These are phyloP conservation scores for Solanum medicagineum DNA, from an alignment of 257 asterid species.

Conservation along the genomic window DNA sequence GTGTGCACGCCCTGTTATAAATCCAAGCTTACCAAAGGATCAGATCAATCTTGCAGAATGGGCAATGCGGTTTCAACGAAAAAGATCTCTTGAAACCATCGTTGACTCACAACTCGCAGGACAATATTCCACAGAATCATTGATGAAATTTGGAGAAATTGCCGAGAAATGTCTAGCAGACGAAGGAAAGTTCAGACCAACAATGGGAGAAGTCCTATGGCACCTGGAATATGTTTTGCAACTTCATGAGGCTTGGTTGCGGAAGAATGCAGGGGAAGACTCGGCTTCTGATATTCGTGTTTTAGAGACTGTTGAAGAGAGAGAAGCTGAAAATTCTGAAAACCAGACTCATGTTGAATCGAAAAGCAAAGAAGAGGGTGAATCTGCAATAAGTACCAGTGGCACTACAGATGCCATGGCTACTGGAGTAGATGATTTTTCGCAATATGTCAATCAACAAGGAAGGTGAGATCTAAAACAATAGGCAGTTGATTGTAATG, in stretches of 20 bases:
- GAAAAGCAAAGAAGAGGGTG: neutral
- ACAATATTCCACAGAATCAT: constrained; percentile 38
- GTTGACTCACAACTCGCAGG: constrained; percentile 41
- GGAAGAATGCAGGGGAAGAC: constrained; percentile 22
- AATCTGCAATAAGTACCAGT: neutral
- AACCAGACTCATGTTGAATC: neutral
- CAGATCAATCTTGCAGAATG: constrained; percentile 87
- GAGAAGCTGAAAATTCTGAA: constrained; percentile 5
- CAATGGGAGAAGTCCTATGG: constrained; percentile 85
- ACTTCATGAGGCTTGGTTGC: constrained; percentile 68
- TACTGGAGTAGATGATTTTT: constrained; percentile 30
- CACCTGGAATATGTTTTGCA: constrained; percentile 70
- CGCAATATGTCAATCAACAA: constrained; percentile 24
- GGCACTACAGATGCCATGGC: constrained; percentile 10
- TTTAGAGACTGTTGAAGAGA: constrained; percentile 16
- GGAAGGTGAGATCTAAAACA: constrained; percentile 26
- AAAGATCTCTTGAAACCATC: constrained; percentile 49
- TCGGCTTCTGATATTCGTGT: constrained; percentile 9
- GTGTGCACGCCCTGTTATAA: constrained; percentile 69
- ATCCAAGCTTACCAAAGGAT: constrained; percentile 64
- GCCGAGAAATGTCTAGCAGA: constrained; percentile 84
- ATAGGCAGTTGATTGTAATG: neutral
- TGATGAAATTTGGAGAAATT: constrained; percentile 54
- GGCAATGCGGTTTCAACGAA: constrained; percentile 65
- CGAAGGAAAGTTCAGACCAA: constrained; percentile 71